Evolutionary conservation across 1,284 basidiomycete species (phyloP).

Genomic region (Rhodotorula sp.): DNA sequence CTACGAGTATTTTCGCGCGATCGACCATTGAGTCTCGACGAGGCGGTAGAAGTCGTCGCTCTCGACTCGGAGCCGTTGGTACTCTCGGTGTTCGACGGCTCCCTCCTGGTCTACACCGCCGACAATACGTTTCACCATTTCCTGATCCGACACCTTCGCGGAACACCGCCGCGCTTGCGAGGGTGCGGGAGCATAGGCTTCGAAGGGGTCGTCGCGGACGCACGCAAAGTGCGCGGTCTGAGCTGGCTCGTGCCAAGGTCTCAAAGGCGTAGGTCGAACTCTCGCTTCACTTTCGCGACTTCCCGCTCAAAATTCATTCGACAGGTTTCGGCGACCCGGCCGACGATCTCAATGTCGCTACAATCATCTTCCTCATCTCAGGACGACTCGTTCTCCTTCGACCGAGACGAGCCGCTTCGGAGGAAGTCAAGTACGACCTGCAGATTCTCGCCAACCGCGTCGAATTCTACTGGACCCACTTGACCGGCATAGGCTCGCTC

Average conservation of each 20-base stretch:
- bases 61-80: constrained; percentile 87
- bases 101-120: constrained; percentile 92
- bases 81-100: constrained; percentile 90
- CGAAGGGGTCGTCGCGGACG: constrained; percentile 81
- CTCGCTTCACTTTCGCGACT: too few relatives aligned
- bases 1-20: constrained; percentile 95
- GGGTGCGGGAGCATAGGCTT: constrained; percentile 95
- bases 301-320: background rate
- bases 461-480: constrained; percentile 98
- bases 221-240: constrained; percentile 80
- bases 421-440: constrained; percentile 96
- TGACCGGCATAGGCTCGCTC: constrained; percentile 84
- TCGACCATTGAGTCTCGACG: constrained; percentile 64
- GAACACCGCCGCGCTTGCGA: constrained; percentile 74
- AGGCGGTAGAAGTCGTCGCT: constrained; percentile 86
- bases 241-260: constrained; percentile 96
- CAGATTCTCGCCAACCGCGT: constrained; percentile 94
- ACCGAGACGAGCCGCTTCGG: constrained; percentile 56
- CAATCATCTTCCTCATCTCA: constrained; percentile 93
- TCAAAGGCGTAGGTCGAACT: constrained; percentile 72
- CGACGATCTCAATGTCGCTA: constrained; percentile 89
- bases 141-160: constrained; percentile 79
- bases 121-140: constrained; percentile 95
- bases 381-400: constrained; percentile 83
- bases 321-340: constrained; percentile 88